Evolutionary conservation across 2,329 filamentous ascomycete species (phyloP).

Genomic region (Onygenales sp.): DNA sequence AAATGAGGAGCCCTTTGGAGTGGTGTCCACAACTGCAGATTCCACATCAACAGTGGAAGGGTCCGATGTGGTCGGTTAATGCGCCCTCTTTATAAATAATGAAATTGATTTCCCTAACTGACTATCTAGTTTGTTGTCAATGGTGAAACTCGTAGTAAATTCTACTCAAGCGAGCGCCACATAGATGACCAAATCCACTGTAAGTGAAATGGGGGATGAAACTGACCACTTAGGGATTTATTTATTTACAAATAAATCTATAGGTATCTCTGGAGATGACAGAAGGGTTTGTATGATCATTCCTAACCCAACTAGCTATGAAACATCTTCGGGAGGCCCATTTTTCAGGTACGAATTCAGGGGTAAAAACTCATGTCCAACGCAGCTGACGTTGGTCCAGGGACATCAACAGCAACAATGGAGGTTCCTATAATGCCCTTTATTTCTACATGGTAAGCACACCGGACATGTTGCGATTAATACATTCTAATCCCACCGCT

Average conservation of each 20-base stretch:
- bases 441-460: slow-evolving; percentile 53
- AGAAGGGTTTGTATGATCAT: slow-evolving; percentile 55
- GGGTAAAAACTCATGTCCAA: too few species aligned
- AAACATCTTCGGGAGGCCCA: slow-evolving; percentile 56
- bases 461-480: background rate
- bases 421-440: slow-evolving; percentile 46
- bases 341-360: slow-evolving; percentile 43
- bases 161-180: slow-evolving; percentile 60
- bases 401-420: slow-evolving; percentile 58
- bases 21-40: slow-evolving; percentile 46
- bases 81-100: too few species aligned
- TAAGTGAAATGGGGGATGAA: slow-evolving; percentile 6
- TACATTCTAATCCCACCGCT: background rate
- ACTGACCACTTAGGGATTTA: too few species aligned
- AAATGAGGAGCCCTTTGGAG: slow-evolving; percentile 45
- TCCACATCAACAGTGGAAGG: slow-evolving; percentile 48
- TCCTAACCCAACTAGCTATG: slow-evolving; percentile 44
- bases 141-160: slow-evolving; percentile 58
- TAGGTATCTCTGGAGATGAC: slow-evolving; percentile 24
- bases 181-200: slow-evolving; percentile 60
- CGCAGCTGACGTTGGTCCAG: slow-evolving; percentile 15
- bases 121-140: slow-evolving; percentile 42
- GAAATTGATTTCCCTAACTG: background rate
- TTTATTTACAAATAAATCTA: too few species aligned
- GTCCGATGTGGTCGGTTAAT: slow-evolving; percentile 37